Base-by-base conservation (phyloP, 1,284 basidiomycete genomes). In the Golubevia pallescens region DNA sequence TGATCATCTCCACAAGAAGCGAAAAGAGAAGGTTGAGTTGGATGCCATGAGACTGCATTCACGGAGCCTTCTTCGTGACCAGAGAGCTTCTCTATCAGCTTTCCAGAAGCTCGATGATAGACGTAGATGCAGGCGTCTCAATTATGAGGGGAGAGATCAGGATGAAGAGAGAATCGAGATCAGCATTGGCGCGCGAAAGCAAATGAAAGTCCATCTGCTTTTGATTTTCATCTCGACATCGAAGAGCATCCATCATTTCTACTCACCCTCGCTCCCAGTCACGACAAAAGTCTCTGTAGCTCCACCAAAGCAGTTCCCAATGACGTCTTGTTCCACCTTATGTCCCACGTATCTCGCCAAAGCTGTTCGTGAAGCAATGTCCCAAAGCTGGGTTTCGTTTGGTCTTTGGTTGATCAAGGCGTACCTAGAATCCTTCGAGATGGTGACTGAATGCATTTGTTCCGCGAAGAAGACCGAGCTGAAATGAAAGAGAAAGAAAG, bases 11-110 rank as follows among this genome's bases (percentile, higher is more conserved):
- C 75, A 32, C 81, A 84, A 28, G 83, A 86, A 28, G 96, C 96
- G 86, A 99, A 96, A 89, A 98, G 93, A 74, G 91, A 89, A 70
- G 93, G 91, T 68, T 88, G 89, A 23, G 84, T 80, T 0, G 94
- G 94, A 86, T 97, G 96, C 97, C 97, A 99, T 14, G 94, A 93
- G 8, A 99, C 95, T 19, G 92, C 92, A 86, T 98, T 99, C 68
- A 99, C 95, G 66, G 92, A 92, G 51, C 94, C 94, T 60, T 87
- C 86, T 14, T 91, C 92, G 78, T 99, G 97, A 0, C 95, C 96
- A 1, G 89, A 86, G 1, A 98, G 89, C 23, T 91, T 89, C 86
- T 97, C 93, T 24, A 99, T 88, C 55, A 95, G 88, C 0, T 89
- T 88, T 0, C 92, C 93, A 2, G 92, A 92, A 75, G 93, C 92